These are phyloP conservation scores for Bolboschoenoplectus hybrid DNA, from an alignment of 202 grass and related monocot genomes.

Conservation along the genomic window DNA sequence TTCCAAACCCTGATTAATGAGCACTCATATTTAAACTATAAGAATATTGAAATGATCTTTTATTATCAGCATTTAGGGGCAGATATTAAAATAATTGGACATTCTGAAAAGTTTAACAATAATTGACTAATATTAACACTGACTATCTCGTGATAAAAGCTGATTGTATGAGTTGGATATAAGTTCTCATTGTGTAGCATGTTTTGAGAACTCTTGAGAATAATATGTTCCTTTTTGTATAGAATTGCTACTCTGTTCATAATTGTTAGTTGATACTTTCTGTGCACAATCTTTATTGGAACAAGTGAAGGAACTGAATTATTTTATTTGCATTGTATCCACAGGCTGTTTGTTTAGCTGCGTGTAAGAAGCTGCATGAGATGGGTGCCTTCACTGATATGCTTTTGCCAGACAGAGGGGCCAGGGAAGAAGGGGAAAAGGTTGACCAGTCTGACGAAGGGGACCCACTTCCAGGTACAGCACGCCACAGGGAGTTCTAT, in stretches of 20 bases:
- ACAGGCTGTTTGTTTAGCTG: conserved; percentile 95
- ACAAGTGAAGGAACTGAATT: background rate
- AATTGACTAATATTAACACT: background rate
- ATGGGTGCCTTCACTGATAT: conserved; percentile 98
- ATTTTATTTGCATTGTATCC: conserved; percentile 6
- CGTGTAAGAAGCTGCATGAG: conserved; percentile 98
- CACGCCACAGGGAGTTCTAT: conserved; percentile 94
- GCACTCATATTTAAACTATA: background rate
- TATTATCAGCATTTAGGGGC: background rate
- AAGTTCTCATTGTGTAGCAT: conserved; percentile 13
- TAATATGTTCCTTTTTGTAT: background rate
- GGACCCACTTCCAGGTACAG: conserved; percentile 88
- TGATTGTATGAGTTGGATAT: background rate
- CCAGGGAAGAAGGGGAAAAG: conserved; percentile 74
- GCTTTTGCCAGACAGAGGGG: conserved; percentile 97
- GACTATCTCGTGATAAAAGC: background rate
- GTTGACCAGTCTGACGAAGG: conserved; percentile 77
- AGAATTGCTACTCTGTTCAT: background rate
- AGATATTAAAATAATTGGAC: background rate
- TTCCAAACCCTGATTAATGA: background rate
- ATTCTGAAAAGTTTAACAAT: background rate
- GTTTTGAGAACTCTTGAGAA: background rate
- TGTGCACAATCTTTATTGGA: conserved; percentile 17
- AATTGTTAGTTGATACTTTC: conserved; percentile 7
- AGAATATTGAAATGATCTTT: background rate